A percentile compares a stretch with the other conserved stretches of the same genome.
phyloP scores from a whole-genome alignment of 106 monocot species.

The Narthecium ossifragum region DNA sequence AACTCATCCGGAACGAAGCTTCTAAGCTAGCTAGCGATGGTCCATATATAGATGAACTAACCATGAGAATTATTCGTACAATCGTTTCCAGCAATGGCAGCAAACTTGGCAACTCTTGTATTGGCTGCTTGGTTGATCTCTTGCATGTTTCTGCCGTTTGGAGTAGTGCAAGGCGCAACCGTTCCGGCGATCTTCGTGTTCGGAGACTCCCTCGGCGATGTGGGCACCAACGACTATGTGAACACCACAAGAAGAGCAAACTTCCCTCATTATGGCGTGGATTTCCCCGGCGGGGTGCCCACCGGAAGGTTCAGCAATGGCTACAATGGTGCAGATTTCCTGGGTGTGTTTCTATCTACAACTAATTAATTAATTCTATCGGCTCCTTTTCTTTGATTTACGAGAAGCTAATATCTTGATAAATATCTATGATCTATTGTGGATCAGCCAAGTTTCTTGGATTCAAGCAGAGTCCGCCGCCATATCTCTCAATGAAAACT shows the following conservation, averaged over 20 bases:
- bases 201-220: not conserved
- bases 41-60: not conserved
- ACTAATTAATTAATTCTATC: too few relatives aligned
- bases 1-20: not conserved
- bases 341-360: slow-evolving; percentile 12
- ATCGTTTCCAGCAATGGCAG: not conserved
- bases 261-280: slow-evolving; percentile 26
- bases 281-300: slow-evolving; percentile 11
- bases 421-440: too few relatives aligned
- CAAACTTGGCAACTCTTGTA: too few relatives aligned
- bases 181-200: slow-evolving; percentile 4
- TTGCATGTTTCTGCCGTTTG: not conserved
- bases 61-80: not conserved
- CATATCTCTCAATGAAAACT: slow-evolving; percentile 37
- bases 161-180: not conserved
- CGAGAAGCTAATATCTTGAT: too few relatives aligned
- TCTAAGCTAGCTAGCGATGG: not conserved
- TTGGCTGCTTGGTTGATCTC: too few relatives aligned
- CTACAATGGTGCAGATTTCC: slow-evolving; percentile 15
- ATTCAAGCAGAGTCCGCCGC: slow-evolving; percentile 49
- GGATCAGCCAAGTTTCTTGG: slow-evolving; percentile 48
- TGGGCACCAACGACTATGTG: not conserved
- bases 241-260: slow-evolving; percentile 1
- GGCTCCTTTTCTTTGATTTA: too few relatives aligned
- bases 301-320: slow-evolving; percentile 40